A percentile compares a stretch with the other conserved stretches of the same genome.
Conservation (phyloP, 129 eudicot genomes). For the Tanacetum coccineum region DNA sequence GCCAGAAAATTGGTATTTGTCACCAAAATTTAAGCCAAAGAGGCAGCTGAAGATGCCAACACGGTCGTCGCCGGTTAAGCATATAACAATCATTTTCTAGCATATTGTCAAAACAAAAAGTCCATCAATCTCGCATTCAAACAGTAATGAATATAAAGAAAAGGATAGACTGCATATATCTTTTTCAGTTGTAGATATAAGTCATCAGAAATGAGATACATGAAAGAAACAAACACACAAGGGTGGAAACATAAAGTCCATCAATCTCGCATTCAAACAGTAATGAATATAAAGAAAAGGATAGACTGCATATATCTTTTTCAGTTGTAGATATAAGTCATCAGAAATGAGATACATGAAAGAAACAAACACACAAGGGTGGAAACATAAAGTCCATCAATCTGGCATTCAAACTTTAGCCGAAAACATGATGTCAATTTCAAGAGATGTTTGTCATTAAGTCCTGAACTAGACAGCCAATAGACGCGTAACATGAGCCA, state of each 20-base stretch:
- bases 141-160: not conserved
- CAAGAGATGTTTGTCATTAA: no score
- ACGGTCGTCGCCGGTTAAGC: constrained; percentile 78
- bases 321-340: not conserved
- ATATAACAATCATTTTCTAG: constrained; percentile 80
- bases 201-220: no score
- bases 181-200: not conserved
- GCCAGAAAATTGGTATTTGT: constrained; percentile 89
- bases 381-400: no score
- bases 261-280: constrained; percentile 3
- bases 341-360: no score
- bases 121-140: constrained; percentile 13
- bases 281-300: not conserved
- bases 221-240: not conserved
- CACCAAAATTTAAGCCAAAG: constrained; percentile 74
- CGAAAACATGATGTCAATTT: no score
- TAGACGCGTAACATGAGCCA: no score
- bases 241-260: constrained; percentile 1
- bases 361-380: not conserved
- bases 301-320: constrained; percentile 1
- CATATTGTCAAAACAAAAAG: constrained; percentile 19
- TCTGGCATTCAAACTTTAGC: no score
- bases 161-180: not conserved
- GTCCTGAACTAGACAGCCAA: no score
- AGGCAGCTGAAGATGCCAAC: constrained; percentile 81